Conservation (phyloP, 768 basidiomycete species). For the Trametes punicea region DNA sequence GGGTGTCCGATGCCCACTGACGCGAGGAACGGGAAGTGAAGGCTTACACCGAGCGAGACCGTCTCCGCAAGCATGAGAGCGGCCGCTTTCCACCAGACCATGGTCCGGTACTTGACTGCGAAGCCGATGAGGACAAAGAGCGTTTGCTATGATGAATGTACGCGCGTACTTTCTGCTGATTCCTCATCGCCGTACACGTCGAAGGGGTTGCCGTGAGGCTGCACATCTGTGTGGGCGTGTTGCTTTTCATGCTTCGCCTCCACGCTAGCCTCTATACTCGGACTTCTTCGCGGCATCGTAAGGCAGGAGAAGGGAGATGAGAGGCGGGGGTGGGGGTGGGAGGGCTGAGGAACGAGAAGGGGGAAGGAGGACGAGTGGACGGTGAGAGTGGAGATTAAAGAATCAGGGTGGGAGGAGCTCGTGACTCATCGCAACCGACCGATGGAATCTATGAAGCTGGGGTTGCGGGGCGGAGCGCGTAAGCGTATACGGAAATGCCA, state of each 20-base stretch:
- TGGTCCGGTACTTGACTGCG: constrained; percentile 30
- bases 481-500: constrained; percentile 6
- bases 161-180: constrained; percentile 23
- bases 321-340: background rate
- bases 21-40: background rate
- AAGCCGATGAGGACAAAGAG: background rate
- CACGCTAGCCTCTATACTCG: background rate
- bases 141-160: background rate
- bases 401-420: background rate
- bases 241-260: constrained; percentile 1
- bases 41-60: constrained; percentile 30
- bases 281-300: background rate
- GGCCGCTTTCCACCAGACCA: constrained; percentile 33
- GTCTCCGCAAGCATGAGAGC: constrained; percentile 33
- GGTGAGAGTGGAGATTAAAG: background rate
- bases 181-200: constrained; percentile 29
- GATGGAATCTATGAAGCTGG: background rate
- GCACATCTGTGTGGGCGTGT: background rate
- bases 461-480: background rate
- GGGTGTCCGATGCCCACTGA: background rate
- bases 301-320: background rate
- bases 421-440: background rate
- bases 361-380: background rate
- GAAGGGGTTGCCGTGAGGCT: constrained; percentile 12
- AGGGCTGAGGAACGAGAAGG: background rate